Conservation (phyloP, 1,284 basidiomycete species). For the Boletellus sp. region DNA sequence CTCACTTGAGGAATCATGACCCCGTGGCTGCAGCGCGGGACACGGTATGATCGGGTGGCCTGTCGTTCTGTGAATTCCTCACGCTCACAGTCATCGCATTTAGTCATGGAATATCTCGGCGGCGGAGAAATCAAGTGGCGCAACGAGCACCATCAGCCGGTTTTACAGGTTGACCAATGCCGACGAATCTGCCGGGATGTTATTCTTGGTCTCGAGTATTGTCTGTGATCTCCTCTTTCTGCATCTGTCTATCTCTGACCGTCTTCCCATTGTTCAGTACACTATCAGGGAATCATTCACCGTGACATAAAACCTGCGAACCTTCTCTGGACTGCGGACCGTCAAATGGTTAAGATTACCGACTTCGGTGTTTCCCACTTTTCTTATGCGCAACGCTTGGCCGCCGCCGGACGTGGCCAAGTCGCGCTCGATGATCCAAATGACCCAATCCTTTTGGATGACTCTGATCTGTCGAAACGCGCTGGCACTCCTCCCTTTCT, state of each 20-base stretch:
- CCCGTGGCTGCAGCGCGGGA: constrained; percentile 32
- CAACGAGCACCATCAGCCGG: constrained; percentile 58
- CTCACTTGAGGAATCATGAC: constrained; percentile 30
- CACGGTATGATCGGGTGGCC: constrained; percentile 28
- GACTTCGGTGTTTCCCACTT: constrained; percentile 98
- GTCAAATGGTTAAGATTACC: constrained; percentile 89
- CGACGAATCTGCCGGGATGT: constrained; percentile 89
- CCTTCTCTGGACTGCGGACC: constrained; percentile 84
- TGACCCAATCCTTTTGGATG: constrained; percentile 73
- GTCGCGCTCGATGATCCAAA: constrained; percentile 40
- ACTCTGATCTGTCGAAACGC: constrained; percentile 87
- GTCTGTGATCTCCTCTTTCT: constrained; percentile 46
- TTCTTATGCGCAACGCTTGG: constrained; percentile 77
- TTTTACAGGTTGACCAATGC: constrained; percentile 80
- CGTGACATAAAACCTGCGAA: constrained; percentile 99
- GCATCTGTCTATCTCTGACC: constrained; percentile 4
- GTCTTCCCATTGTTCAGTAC: constrained; percentile 52
- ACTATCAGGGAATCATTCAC: constrained; percentile 97
- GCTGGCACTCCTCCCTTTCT: constrained; percentile 98
- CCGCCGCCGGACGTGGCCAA: constrained; percentile 45
- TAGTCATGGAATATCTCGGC: constrained; percentile 94
- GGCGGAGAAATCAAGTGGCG: constrained; percentile 95
- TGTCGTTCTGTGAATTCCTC: constrained; percentile 6
- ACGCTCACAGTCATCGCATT: constrained; percentile 16
- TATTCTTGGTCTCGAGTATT: constrained; percentile 89